These are phyloP conservation scores for Ascobolus immersus DNA, from an alignment of 495 filamentous ascomycete genomes.

Conservation along the genomic window DNA sequence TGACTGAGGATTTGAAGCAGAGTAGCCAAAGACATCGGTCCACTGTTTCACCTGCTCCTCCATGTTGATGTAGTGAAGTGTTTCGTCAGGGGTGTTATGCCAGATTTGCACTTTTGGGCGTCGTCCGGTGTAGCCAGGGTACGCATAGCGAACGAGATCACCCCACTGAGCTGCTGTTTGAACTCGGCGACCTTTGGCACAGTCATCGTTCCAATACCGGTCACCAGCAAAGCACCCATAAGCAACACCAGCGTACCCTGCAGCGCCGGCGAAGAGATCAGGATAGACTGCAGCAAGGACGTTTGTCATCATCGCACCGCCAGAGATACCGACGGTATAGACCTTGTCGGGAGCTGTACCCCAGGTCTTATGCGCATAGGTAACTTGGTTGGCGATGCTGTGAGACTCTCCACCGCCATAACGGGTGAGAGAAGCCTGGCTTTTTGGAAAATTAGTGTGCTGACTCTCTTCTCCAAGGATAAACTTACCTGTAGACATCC, in stretches of 20 bases:
- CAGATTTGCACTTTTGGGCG: constrained; percentile 31
- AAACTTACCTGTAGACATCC: constrained; percentile 29
- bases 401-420: constrained; percentile 26
- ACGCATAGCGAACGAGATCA: constrained; percentile 24
- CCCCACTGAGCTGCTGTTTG: constrained; percentile 26
- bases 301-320: constrained; percentile 36
- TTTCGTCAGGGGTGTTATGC: constrained; percentile 26
- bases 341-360: constrained; percentile 22
- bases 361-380: constrained; percentile 24
- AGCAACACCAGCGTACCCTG: constrained; percentile 33
- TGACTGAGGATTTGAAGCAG: too few relatives aligned
- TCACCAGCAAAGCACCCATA: constrained; percentile 32
- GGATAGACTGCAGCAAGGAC: constrained; percentile 33
- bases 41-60: constrained; percentile 33
- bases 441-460: too few relatives aligned
- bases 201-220: constrained; percentile 25
- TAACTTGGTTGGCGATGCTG: constrained; percentile 31
- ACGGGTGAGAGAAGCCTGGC: constrained; percentile 24
- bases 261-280: constrained; percentile 30
- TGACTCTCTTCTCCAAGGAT: too few relatives aligned
- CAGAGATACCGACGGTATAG: constrained; percentile 27
- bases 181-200: constrained; percentile 24
- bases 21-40: too few relatives aligned
- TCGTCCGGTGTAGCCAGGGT: constrained; percentile 28
- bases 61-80: constrained; percentile 25